Percentiles rank a stretch among this genome's conserved stretches.
Evolutionary conservation across 768 basidiomycete species (phyloP).

Genomic region (Boletus rubroflammeus): DNA sequence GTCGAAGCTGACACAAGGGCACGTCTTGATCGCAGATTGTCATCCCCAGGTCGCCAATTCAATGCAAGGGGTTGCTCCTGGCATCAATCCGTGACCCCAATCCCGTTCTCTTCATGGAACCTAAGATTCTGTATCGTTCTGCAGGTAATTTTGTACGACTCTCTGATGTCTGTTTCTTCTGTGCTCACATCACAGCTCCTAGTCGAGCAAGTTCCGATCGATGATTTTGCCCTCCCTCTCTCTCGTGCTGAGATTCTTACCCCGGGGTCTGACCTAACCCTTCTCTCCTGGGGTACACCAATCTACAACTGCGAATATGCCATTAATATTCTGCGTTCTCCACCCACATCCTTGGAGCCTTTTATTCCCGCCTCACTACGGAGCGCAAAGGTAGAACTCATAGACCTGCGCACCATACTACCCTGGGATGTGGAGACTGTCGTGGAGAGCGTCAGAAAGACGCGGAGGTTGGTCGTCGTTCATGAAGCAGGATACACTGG

Average conservation of each 20-base stretch:
- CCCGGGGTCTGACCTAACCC: conserved; percentile 78
- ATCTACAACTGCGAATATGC: conserved; percentile 88
- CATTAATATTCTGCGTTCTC: conserved; percentile 64
- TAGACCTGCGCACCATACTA: conserved; percentile 85
- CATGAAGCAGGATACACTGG: conserved; percentile 89
- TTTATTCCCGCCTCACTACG: conserved; percentile 66
- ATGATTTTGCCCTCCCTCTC: conserved; percentile 83
- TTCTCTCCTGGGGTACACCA: conserved; percentile 92
- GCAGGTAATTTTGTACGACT: conserved; percentile 45
- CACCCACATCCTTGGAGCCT: conserved; percentile 57
- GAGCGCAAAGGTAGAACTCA: conserved; percentile 75
- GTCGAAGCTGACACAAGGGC: background rate
- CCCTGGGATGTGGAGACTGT: conserved; percentile 87
- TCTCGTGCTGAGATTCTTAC: conserved; percentile 74
- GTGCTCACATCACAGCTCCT: conserved; percentile 4
- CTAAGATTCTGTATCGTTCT: conserved; percentile 89
- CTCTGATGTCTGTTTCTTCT: background rate
- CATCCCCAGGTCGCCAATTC: conserved; percentile 91
- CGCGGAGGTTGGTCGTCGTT: conserved; percentile 82
- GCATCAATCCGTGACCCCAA: conserved; percentile 89
- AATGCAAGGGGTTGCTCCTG: conserved; percentile 90
- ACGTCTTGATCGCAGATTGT: conserved; percentile 46
- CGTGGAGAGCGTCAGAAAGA: conserved; percentile 77
- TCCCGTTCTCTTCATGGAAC: conserved; percentile 94
- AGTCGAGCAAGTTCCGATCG: conserved; percentile 91